Evolutionary conservation across 78 protist species (phyloP).

Genomic region (Emiliania huxleyi): DNA sequence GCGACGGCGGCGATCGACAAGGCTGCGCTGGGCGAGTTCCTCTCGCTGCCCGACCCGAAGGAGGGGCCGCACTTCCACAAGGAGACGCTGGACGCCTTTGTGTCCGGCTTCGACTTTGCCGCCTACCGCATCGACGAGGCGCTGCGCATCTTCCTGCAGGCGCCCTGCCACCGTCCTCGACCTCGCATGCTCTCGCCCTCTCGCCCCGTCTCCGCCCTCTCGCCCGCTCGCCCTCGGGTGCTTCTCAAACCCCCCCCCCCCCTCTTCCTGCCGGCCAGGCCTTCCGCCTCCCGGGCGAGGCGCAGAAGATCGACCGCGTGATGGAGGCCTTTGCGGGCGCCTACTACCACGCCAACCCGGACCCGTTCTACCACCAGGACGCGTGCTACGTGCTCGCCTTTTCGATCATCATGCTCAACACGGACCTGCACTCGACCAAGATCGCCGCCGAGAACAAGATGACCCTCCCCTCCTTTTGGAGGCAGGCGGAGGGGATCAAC

Average conservation of each 20-base stretch:
- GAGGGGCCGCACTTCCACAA: background rate
- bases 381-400: background rate
- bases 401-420: constrained; percentile 77
- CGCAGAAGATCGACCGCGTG: constrained; percentile 81
- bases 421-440: constrained; percentile 43
- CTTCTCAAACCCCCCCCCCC: too few species aligned
- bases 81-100: background rate
- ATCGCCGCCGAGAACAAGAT: background rate
- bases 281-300: constrained; percentile 81
- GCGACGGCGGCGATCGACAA: constrained; percentile 38
- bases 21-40: constrained; percentile 55
- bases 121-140: constrained; percentile 42
- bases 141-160: constrained; percentile 38
- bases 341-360: background rate
- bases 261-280: background rate
- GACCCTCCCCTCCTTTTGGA: too few species aligned
- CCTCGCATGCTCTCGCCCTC: too few species aligned
- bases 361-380: constrained; percentile 5
- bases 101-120: constrained; percentile 34
- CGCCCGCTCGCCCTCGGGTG: too few species aligned
- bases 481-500: background rate
- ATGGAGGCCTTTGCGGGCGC: constrained; percentile 65
- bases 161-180: background rate
- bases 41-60: constrained; percentile 45
- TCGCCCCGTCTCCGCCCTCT: too few species aligned